Conservation (phyloP, 2,329 filamentous ascomycete species). For the Diplocarpon rosae region DNA sequence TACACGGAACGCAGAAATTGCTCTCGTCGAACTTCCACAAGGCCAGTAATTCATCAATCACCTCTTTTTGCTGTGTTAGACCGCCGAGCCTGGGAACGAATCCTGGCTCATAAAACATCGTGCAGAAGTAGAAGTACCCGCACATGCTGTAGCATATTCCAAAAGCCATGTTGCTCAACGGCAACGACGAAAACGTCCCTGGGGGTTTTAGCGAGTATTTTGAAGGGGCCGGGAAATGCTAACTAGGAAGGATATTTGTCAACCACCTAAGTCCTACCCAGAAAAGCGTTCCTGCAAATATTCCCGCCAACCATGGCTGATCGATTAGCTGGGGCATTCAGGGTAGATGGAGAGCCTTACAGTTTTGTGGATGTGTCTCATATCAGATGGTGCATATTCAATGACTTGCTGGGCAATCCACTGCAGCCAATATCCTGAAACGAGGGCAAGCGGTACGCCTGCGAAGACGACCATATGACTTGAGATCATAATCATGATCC, state of each 20-base stretch:
- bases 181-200: constrained; percentile 55
- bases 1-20: constrained; percentile 89
- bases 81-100: constrained; percentile 86
- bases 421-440: constrained; percentile 60
- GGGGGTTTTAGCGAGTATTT: constrained; percentile 26
- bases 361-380: constrained; percentile 83
- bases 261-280: constrained; percentile 70
- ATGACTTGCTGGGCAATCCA: constrained; percentile 68
- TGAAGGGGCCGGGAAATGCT: constrained; percentile 23
- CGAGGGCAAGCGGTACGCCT: constrained; percentile 60
- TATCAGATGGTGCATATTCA: constrained; percentile 74
- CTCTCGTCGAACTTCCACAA: constrained; percentile 86
- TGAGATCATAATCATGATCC: constrained; percentile 58
- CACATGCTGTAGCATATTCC: constrained; percentile 51
- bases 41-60: constrained; percentile 77
- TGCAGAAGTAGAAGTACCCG: constrained; percentile 74
- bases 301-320: constrained; percentile 86
- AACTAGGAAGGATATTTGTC: constrained; percentile 61
- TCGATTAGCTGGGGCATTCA: constrained; percentile 4
- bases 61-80: constrained; percentile 77
- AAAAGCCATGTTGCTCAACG: constrained; percentile 73
- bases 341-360: constrained; percentile 35
- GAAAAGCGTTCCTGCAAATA: constrained; percentile 81
- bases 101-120: constrained; percentile 83
- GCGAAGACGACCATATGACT: constrained; percentile 64